These are phyloP conservation scores for Dacryopinax spathularia DNA, from an alignment of 768 basidiomycete genomes.

Conservation along the genomic window DNA sequence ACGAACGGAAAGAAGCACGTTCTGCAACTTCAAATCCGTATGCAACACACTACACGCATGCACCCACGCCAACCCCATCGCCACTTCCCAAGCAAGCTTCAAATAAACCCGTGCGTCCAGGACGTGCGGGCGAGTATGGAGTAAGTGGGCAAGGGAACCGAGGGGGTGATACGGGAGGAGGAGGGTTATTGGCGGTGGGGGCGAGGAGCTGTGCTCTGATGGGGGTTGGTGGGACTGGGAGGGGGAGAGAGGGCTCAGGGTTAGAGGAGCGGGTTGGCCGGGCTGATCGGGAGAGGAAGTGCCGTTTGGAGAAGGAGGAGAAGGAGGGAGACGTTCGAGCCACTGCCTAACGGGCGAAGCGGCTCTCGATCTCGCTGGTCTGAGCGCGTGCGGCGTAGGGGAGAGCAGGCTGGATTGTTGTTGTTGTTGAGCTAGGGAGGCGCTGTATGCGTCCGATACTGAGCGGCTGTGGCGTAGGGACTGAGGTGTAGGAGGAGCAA, in stretches of 20 bases:
- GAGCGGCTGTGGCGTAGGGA: background rate
- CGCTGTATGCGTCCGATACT: background rate
- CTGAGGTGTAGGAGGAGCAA: background rate
- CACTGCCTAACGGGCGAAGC: background rate
- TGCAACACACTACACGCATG: conserved; percentile 28
- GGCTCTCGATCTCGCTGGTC: background rate
- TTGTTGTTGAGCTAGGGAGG: background rate
- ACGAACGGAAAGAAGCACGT: conserved; percentile 19
- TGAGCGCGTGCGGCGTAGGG: background rate
- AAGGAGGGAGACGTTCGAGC: background rate
- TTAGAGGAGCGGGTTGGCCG: background rate
- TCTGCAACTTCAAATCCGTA: conserved; percentile 31
- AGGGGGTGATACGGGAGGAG: conserved; percentile 17
- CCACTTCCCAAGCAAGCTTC: conserved; percentile 23
- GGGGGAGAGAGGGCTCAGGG: background rate
- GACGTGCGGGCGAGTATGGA: conserved; percentile 10
- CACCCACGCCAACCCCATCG: conserved; percentile 22
- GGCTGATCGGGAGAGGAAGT: background rate
- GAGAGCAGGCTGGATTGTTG: background rate
- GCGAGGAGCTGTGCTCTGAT: background rate
- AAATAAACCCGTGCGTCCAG: conserved; percentile 13
- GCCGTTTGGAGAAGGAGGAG: background rate
- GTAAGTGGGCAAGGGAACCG: conserved; percentile 12
- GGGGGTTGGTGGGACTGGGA: background rate
- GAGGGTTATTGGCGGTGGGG: conserved; percentile 11